Percentiles rank a stretch among this genome's conserved stretches.
phyloP scores from a whole-genome alignment of 164 flowering plant species.

The Cinnamomum micranthum region DNA sequence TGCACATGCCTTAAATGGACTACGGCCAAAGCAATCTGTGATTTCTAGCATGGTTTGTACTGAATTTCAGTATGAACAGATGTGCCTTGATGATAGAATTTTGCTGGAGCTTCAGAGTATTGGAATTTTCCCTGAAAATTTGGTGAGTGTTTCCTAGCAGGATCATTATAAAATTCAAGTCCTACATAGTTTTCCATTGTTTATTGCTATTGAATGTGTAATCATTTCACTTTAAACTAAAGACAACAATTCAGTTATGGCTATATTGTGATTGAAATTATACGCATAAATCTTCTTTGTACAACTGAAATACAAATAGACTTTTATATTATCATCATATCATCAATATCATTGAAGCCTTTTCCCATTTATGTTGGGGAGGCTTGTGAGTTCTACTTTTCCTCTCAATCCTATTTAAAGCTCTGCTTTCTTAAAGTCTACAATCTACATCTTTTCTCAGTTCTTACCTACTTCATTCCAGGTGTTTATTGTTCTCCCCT shows the following conservation, averaged over 20 bases:
- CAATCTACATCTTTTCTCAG: no score
- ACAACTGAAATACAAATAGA: no score
- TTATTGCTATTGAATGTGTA: neutral
- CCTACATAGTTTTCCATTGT: neutral
- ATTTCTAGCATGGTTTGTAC: slow-evolving; percentile 30
- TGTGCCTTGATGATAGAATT: slow-evolving; percentile 59
- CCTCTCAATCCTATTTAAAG: no score
- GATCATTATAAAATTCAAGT: neutral
- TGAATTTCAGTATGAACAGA: slow-evolving; percentile 46
- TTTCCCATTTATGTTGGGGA: no score
- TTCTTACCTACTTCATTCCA: no score
- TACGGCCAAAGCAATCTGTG: neutral
- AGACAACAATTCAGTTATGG: neutral
- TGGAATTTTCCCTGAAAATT: slow-evolving; percentile 58
- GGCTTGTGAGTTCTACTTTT: no score
- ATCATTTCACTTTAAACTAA: neutral
- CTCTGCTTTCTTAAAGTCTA: no score
- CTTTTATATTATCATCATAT: no score
- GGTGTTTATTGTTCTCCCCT: no score
- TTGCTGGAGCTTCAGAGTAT: slow-evolving; percentile 68
- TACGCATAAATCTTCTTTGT: neutral
- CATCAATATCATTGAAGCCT: no score
- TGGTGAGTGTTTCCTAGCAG: slow-evolving; percentile 37
- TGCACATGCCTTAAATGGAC: neutral
- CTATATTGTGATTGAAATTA: neutral